Conservation (phyloP, 805 yeast species). For the Starmerella potacharoeniae region DNA sequence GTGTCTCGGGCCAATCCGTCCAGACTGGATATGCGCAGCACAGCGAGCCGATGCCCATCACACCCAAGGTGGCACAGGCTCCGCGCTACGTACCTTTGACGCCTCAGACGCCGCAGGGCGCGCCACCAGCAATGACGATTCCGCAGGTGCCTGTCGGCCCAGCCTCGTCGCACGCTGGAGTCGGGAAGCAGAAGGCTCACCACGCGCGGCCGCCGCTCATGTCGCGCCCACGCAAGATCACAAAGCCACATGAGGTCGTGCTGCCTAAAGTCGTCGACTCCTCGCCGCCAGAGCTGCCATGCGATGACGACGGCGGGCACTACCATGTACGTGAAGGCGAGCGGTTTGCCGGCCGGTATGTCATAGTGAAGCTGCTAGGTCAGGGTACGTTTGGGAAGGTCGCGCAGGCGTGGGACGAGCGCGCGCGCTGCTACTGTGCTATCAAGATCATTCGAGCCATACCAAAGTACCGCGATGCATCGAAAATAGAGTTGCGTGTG, state of each 20-base stretch:
- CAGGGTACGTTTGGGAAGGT: slow-evolving; percentile 93
- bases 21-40: background rate
- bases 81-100: slow-evolving; percentile 5
- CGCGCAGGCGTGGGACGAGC: slow-evolving; percentile 64
- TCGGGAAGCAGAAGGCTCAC: background rate
- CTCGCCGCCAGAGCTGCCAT: slow-evolving; percentile 11
- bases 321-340: slow-evolving; percentile 29
- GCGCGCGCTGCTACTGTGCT: slow-evolving; percentile 56
- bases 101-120: slow-evolving; percentile 11
- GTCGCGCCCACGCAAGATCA: slow-evolving; percentile 5
- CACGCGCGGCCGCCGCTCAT: background rate
- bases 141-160: background rate
- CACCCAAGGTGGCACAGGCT: background rate
- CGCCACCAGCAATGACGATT: background rate
- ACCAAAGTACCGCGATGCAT: slow-evolving; percentile 90
- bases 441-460: slow-evolving; percentile 85
- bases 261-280: slow-evolving; percentile 21
- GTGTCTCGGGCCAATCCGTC: background rate
- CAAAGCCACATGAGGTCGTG: slow-evolving; percentile 21
- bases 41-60: background rate
- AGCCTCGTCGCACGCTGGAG: background rate
- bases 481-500: slow-evolving; percentile 81
- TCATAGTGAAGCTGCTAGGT: slow-evolving; percentile 59
- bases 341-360: slow-evolving; percentile 51
- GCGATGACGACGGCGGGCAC: slow-evolving; percentile 28